A percentile compares a stretch with the other conserved stretches of the same genome.
phyloP scores from a whole-genome alignment of 2,329 filamentous ascomycete genomes.

The Epichloe aotearoae region DNA sequence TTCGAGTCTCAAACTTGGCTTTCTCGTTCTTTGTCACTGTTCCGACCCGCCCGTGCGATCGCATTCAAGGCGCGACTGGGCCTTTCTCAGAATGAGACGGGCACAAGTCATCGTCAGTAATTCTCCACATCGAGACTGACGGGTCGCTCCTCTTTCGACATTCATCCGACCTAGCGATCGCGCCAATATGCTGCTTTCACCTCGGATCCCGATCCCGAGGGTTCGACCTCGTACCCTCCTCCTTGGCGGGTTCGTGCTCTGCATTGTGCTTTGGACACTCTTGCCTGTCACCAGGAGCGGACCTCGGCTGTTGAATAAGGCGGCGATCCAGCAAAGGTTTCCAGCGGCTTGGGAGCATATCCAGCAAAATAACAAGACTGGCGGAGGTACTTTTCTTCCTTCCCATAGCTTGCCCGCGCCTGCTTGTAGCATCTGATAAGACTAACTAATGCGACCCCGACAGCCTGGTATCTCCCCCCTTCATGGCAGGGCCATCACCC shows the following conservation, averaged over 20 bases:
- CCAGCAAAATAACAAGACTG: constrained; percentile 7
- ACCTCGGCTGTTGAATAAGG: background rate
- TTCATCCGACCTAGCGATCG: background rate
- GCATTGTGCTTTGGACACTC: constrained; percentile 4
- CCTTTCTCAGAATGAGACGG: background rate
- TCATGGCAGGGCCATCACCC: constrained; percentile 8
- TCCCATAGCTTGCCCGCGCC: background rate
- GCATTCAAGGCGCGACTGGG: background rate
- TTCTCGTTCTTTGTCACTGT: background rate
- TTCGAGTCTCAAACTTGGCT: too few species aligned
- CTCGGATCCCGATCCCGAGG: constrained; percentile 2
- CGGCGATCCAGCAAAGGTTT: constrained; percentile 5
- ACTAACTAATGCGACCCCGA: background rate
- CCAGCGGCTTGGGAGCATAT: constrained; percentile 11
- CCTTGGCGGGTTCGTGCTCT: constrained; percentile 2
- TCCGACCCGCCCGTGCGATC: background rate
- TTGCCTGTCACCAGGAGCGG: background rate
- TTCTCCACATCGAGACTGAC: background rate
- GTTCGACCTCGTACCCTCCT: constrained; percentile 3
- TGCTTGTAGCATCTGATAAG: background rate
- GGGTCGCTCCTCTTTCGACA: background rate
- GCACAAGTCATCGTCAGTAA: background rate
- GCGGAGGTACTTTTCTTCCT: constrained; percentile 9
- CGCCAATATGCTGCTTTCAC: constrained; percentile 4
- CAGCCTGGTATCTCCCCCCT: constrained; percentile 13